Conservation (phyloP, 768 basidiomycete species). For the Calocybe gangraenosa region DNA sequence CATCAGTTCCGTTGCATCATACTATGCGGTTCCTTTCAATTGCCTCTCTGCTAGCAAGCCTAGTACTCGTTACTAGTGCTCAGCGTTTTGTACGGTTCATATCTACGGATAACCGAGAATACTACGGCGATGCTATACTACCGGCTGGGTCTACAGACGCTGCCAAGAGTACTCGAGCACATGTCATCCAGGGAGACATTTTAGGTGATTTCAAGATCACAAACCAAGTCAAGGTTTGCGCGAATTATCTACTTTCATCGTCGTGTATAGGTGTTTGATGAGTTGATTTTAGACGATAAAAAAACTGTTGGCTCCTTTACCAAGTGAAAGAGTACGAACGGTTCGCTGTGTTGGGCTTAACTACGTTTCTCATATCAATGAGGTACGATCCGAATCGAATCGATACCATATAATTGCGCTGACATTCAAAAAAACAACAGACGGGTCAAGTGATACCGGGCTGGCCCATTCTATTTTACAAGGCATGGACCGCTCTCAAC, state of each 20-base stretch:
- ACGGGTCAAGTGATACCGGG: conserved; percentile 29
- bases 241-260: not conserved
- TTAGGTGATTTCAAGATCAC: conserved; percentile 32
- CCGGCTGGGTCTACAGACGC: conserved; percentile 26
- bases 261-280: too few species aligned
- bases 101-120: conserved; percentile 30
- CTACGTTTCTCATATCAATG: conserved; percentile 30
- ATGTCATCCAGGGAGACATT: conserved; percentile 31
- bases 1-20: not conserved
- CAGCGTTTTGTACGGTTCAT: conserved; percentile 37
- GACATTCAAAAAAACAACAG: conserved; percentile 12
- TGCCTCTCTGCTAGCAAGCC: conserved; percentile 9
- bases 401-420: too few species aligned
- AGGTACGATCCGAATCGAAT: conserved; percentile 18
- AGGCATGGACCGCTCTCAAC: conserved; percentile 32
- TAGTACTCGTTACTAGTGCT: conserved; percentile 21
- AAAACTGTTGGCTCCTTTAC: conserved; percentile 30
- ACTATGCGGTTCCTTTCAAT: conserved; percentile 15
- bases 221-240: conserved; percentile 29
- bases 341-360: conserved; percentile 35
- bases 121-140: conserved; percentile 35
- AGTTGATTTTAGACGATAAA: conserved; percentile 23
- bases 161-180: conserved; percentile 27
- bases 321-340: conserved; percentile 26
- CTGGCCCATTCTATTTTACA: conserved; percentile 33